A percentile compares a stretch with the other conserved stretches of the same genome.
Evolutionary conservation across 164 flowering plant species (phyloP).

Genomic region (Pachysandra terminalis): DNA sequence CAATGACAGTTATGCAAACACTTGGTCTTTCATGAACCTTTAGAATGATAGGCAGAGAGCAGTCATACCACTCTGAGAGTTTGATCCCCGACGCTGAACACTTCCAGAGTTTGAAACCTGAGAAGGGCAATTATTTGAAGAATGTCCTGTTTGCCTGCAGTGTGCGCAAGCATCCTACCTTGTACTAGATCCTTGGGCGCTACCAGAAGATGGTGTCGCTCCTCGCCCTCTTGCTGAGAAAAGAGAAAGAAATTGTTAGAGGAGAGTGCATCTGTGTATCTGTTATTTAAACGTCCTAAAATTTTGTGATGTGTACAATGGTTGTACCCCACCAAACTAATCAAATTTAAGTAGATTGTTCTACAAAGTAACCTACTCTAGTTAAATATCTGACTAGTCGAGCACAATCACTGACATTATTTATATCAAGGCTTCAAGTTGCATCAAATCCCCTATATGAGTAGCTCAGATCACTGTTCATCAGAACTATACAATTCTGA

Average conservation of each 20-base stretch:
- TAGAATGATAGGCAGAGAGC: conserved; percentile 3
- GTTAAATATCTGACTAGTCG: not conserved
- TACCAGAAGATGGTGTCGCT: conserved; percentile 37
- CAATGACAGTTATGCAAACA: not conserved
- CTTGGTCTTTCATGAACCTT: not conserved
- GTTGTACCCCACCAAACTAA: not conserved
- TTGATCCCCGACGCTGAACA: conserved; percentile 31
- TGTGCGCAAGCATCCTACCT: conserved; percentile 43
- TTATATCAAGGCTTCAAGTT: not conserved
- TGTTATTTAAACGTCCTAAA: too few relatives aligned
- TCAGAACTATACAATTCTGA: not conserved
- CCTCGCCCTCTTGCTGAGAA: conserved; percentile 59
- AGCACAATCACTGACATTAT: not conserved
- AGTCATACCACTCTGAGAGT: conserved; percentile 31
- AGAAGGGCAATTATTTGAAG: conserved; percentile 64
- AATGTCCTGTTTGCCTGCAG: conserved; percentile 72
- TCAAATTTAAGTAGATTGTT: not conserved
- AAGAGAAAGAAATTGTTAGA: not conserved
- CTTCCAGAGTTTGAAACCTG: conserved; percentile 31
- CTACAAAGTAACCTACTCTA: not conserved
- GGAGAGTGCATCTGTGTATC: not conserved
- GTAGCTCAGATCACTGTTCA: not conserved
- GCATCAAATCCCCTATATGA: not conserved
- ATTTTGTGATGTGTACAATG: too few relatives aligned
- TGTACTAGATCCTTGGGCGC: conserved; percentile 36